Base-by-base conservation (phyloP, 1,284 basidiomycete genomes). In the Neonothopanus nambi region DNA sequence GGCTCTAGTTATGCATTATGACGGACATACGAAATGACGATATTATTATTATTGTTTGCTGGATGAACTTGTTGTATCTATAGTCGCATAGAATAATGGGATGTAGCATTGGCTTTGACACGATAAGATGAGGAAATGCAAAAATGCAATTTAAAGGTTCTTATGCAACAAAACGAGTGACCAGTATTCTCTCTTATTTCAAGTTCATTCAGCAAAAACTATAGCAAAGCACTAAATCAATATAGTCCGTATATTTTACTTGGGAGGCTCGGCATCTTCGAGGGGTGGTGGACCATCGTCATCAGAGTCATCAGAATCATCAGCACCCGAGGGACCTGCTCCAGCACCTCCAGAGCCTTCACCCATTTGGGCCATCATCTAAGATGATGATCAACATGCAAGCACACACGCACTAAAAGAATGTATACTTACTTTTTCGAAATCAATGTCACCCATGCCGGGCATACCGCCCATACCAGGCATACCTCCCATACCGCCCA, bases 261-360 rank as follows among this genome's bases (percentile, higher is more conserved):
- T 65, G 30, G 59, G 35, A 18, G 70, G 68, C 61, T 82, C 80
- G 23, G 74, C 77, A 48, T 83, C 80, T 71, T 91, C 89, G 43
- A 91, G 82, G 60, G 89, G 85, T 56, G 89, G 89, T 54, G 87
- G 88, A 51, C 82, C 88, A 35, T 82, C 86, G 43, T 85, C 85
- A 50, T 81, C 83, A 13, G 70, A 76, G 48, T 84, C 84, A 36
- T 76, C 76, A 3, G 71, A 76, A 35, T 69, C 68, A 49, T 74
- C 77, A 38, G 59, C 65, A 36, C 67, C 70, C 41, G 71, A 68
- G n/a, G 65, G 56, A 30, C 68, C 69, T 15, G 64, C 63, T 26
- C 67, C 72, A 36, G 67, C 75, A 39, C 65, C 70, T 33, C 30
- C 30, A 11, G 30, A n/a, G n/a, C n/a, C 30, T 33, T 9, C 30